Conservation (phyloP, 2,329 filamentous ascomycete species). For the Colletotrichum sp. region DNA sequence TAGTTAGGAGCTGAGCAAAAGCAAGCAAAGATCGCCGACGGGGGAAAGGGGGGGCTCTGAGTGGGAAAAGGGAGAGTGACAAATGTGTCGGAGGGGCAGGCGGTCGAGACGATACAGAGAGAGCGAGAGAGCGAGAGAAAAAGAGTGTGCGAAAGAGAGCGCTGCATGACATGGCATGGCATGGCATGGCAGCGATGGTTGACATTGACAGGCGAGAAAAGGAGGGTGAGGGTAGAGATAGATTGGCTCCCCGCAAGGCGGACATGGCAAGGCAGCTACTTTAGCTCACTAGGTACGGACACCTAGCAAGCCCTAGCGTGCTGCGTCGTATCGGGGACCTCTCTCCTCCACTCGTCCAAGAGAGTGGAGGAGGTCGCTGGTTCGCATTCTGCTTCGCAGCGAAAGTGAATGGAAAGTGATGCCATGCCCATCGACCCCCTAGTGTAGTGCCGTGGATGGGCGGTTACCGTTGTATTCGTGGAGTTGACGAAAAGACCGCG, state of each 20-base stretch:
- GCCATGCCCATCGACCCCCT: background rate
- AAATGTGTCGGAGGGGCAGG: background rate
- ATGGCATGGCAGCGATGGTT: background rate
- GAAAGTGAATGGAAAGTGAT: background rate
- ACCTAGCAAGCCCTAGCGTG: background rate
- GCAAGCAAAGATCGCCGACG: background rate
- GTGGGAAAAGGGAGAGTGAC: background rate
- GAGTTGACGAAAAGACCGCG: background rate
- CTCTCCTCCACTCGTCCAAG: background rate
- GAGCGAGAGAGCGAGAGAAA: background rate
- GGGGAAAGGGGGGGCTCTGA: background rate
- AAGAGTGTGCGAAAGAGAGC: background rate
- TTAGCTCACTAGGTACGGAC: background rate
- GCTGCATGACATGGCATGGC: background rate
- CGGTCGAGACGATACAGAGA: background rate
- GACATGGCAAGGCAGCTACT: background rate
- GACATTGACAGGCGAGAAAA: background rate
- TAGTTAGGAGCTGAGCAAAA: background rate
- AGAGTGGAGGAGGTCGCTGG: background rate
- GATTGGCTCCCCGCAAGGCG: conserved; percentile 1
- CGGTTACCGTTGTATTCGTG: background rate
- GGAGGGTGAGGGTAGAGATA: background rate
- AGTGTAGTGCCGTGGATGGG: background rate
- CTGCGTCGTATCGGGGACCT: background rate
- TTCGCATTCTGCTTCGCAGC: background rate